These are phyloP conservation scores for Aspergillus vadensis DNA, from an alignment of 2,329 filamentous ascomycete genomes.

Conservation along the genomic window DNA sequence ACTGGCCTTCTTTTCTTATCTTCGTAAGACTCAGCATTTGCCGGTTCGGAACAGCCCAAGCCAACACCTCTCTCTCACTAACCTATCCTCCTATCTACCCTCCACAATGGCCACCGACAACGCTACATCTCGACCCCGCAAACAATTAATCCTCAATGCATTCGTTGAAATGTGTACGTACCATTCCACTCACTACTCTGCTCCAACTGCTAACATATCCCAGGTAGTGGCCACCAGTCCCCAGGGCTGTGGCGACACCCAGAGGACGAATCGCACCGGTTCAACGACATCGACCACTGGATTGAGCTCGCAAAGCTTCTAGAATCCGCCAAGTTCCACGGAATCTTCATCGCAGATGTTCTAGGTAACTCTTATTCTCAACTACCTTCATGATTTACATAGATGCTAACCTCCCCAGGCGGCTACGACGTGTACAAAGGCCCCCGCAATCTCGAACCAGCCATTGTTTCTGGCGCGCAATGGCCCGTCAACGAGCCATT, in stretches of 20 bases:
- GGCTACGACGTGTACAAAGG: slow-evolving; percentile 71
- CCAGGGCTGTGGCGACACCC: slow-evolving; percentile 66
- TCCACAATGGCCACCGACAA: slow-evolving; percentile 4
- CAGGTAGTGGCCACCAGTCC: slow-evolving; percentile 55
- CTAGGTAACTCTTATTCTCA: slow-evolving; percentile 43
- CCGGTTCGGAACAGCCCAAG: not conserved
- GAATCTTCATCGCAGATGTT: slow-evolving; percentile 68
- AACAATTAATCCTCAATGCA: slow-evolving; percentile 54
- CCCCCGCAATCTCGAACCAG: slow-evolving; percentile 60
- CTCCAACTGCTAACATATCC: not conserved
- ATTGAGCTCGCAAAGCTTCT: slow-evolving; percentile 61
- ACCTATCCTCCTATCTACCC: not conserved
- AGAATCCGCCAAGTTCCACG: slow-evolving; percentile 65
- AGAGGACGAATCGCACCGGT: slow-evolving; percentile 62
- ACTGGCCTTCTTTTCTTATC: not conserved
- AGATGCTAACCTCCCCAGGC: slow-evolving; percentile 36
- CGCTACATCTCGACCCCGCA: slow-evolving; percentile 30
- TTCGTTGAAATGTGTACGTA: slow-evolving; percentile 53
- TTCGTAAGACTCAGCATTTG: not conserved
- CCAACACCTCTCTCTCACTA: not conserved
- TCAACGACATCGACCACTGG: slow-evolving; percentile 65
- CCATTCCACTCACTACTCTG: no score
- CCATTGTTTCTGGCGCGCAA: slow-evolving; percentile 64
- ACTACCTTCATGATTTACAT: not conserved
- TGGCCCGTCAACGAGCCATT: slow-evolving; percentile 73